phyloP scores from a whole-genome alignment of 202 grass and related monocot species.

The Hordeum pubiflorum region DNA sequence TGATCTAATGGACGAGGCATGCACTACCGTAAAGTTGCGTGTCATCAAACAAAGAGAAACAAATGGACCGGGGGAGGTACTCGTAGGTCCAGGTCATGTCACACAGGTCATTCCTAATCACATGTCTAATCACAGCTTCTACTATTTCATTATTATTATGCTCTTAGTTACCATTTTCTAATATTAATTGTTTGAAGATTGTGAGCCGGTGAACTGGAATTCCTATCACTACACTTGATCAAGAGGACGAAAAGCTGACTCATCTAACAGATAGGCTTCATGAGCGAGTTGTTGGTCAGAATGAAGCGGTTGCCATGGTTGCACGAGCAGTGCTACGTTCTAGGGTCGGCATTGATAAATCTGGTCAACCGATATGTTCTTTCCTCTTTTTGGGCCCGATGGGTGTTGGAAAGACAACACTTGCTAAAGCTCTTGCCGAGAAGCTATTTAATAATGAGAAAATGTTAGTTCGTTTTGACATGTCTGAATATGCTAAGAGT shows the following conservation, averaged over 20 bases:
- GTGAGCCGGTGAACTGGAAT: not conserved
- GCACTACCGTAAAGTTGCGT: not conserved
- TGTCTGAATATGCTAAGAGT: slow-evolving; percentile 36
- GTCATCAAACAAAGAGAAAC: not conserved
- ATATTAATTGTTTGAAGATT: not conserved
- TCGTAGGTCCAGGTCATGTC: not conserved
- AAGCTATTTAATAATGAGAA: slow-evolving; percentile 43
- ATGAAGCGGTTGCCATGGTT: not conserved
- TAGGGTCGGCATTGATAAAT: slow-evolving; percentile 25
- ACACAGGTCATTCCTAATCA: not conserved
- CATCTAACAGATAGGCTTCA: not conserved
- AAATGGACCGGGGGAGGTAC: not conserved
- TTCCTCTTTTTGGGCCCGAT: slow-evolving; percentile 21
- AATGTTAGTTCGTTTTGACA: slow-evolving; percentile 38
- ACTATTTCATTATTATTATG: not conserved
- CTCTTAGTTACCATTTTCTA: not conserved
- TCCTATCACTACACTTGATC: not conserved
- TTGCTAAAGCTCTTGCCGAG: slow-evolving; percentile 45
- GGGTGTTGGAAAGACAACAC: slow-evolving; percentile 45
- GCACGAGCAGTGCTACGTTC: slow-evolving; percentile 33
- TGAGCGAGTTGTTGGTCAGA: not conserved
- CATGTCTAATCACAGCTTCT: too few relatives aligned
- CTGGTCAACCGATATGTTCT: not conserved
- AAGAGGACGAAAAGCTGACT: not conserved
- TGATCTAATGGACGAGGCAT: not conserved